These are phyloP conservation scores for Lotus japonicus DNA, from an alignment of 306 rosid genomes.

Conservation along the genomic window DNA sequence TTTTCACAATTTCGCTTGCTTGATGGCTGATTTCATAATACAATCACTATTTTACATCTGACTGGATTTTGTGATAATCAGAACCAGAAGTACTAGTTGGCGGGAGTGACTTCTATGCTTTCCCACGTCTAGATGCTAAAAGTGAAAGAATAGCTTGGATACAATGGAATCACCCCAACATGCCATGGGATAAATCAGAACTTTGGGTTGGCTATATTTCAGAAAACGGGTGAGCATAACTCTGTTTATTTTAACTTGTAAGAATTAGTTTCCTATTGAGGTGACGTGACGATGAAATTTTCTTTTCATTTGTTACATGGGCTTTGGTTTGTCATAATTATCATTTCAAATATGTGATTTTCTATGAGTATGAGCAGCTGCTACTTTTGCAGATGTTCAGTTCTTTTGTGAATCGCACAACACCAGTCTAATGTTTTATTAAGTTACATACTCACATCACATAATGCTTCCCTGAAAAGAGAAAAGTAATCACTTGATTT, in stretches of 20 bases:
- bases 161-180: conserved; percentile 91
- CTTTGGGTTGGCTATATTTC: conserved; percentile 95
- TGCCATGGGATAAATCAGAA: conserved; percentile 96
- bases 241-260: not conserved
- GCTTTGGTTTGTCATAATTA: not conserved
- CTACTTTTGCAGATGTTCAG: not conserved
- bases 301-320: not conserved
- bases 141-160: conserved; percentile 85
- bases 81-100: conserved; percentile 66
- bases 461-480: not conserved
- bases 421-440: not conserved
- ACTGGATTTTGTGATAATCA: conserved; percentile 29
- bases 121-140: conserved; percentile 73
- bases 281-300: not conserved
- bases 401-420: not conserved
- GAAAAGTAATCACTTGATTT: not conserved
- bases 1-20: conserved; percentile 2
- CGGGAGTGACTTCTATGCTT: conserved; percentile 90
- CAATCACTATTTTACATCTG: conserved; percentile 4
- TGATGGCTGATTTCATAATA: not conserved
- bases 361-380: not conserved
- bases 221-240: conserved; percentile 69
- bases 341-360: not conserved
- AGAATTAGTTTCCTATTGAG: not conserved
- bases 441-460: not conserved